phyloP scores from a whole-genome alignment of 1,284 basidiomycete genomes.

The Leccinum subrobustum region DNA sequence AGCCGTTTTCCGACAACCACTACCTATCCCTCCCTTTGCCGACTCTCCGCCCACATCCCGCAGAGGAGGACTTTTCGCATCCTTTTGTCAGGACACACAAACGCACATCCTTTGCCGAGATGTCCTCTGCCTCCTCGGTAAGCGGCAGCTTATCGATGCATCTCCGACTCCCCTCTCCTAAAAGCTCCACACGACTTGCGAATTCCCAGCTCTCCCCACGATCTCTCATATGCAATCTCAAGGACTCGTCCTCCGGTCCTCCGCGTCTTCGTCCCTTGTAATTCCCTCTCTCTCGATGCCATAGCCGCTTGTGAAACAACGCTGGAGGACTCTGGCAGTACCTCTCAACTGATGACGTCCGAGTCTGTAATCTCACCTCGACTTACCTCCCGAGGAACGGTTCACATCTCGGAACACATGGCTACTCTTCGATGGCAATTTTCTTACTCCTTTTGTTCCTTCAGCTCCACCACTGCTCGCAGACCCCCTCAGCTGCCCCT shows the following conservation, averaged over 20 bases:
- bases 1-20: constrained; percentile 5
- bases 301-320: constrained; percentile 57
- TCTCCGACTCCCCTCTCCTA: constrained; percentile 30
- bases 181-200: constrained; percentile 13
- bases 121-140: constrained; percentile 46
- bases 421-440: constrained; percentile 65
- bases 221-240: constrained; percentile 57
- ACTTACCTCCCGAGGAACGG: constrained; percentile 18
- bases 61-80: constrained; percentile 25
- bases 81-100: constrained; percentile 32
- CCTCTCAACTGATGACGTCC: constrained; percentile 66
- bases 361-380: constrained; percentile 13
- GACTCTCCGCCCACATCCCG: constrained; percentile 21
- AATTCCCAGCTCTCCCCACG: constrained; percentile 48
- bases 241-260: constrained; percentile 68
- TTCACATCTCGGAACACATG: constrained; percentile 41
- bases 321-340: constrained; percentile 65
- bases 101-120: constrained; percentile 41
- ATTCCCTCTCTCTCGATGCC: constrained; percentile 47
- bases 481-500: constrained; percentile 59
- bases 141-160: constrained; percentile 24
- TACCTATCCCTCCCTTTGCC: constrained; percentile 15
- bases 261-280: constrained; percentile 72
- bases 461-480: constrained; percentile 50
- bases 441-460: constrained; percentile 56